Evolutionary conservation across 2,329 filamentous ascomycete species (phyloP), one percentile per base, ranked within the genome.

Genomic region (Elsinoe necatrix): DNA sequence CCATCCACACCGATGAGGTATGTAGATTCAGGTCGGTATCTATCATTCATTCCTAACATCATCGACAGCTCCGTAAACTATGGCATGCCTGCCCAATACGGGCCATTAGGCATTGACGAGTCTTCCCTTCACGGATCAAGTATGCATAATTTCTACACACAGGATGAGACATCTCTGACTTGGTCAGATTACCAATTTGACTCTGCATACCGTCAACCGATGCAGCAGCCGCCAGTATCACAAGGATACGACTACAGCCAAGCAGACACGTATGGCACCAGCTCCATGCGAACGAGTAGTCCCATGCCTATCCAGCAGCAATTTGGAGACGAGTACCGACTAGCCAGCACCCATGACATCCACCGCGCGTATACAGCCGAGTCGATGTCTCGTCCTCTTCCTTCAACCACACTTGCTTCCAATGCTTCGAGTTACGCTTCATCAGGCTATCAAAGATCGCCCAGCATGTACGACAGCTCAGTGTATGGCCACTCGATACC

Each of bases 391-490:
- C 39, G 54, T n/a, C 54, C 41, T 23, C 39, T 47, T 34, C 39
- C 54, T 3, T 56, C 54, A 2, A 47, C 41, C 9, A 45, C 54
- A 7, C 39, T 56, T 11, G 54, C 39, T 5, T 56, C 54, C 20
- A 56, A 48, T 25, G 42, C 29, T 35, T 48, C 54, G 29, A 45
- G 21, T 48, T 56, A 56, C 37, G 21, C 54, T 4, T 56, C 54
- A 8, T 31, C 54, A 14, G 54, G 39, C 18, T 56, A 56, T 14
- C 52, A 55, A 43, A 45, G 67, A 61, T 66, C 66, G 16, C 66
- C 65, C n/a, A 61, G 59, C 57, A 58, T 65, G 52, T 68, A 69
- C 60, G 66, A 67, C 8, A 57, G 59, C 8, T 61, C 58, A 55
- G 59, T 62, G 25, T 69, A 68, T 57, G 60, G 58, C 35, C 65